Evolutionary conservation across 108 stramenopile species (phyloP).

Genomic region (Skeletonema potamos): DNA sequence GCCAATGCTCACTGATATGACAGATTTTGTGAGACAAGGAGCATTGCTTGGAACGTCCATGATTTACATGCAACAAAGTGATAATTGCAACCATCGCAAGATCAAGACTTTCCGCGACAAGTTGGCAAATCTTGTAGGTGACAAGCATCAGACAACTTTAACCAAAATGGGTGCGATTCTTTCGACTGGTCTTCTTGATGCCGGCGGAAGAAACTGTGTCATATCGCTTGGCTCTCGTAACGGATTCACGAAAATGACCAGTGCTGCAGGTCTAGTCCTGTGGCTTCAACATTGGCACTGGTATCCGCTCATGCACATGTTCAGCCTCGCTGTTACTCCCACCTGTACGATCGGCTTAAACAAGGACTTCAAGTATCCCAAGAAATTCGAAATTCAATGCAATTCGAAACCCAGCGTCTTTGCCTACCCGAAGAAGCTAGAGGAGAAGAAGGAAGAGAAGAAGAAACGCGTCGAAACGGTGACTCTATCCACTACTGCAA

Average conservation of each 20-base stretch:
- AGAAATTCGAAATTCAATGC: slow-evolving; percentile 90
- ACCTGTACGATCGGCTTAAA: slow-evolving; percentile 96
- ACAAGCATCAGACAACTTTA: slow-evolving; percentile 95
- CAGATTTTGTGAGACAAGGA: slow-evolving; percentile 98
- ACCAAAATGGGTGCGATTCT: slow-evolving; percentile 99
- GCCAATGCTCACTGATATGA: slow-evolving; percentile 98
- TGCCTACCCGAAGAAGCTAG: slow-evolving; percentile 95
- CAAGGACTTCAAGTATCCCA: slow-evolving; percentile 94
- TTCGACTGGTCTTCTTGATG: slow-evolving; percentile 96
- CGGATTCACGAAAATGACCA: slow-evolving; percentile 96
- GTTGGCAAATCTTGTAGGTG: slow-evolving; percentile 70
- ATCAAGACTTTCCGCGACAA: slow-evolving; percentile 89
- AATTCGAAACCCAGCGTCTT: slow-evolving; percentile 90
- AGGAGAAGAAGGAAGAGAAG: slow-evolving; percentile 98
- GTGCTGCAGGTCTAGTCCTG: slow-evolving; percentile 92
- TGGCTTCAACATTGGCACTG: slow-evolving; percentile 99
- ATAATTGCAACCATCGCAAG: slow-evolving; percentile 76
- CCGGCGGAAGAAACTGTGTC: slow-evolving; percentile 95
- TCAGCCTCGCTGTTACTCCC: slow-evolving; percentile 94
- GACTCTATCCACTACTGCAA: slow-evolving; percentile 95
- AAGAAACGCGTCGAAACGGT: slow-evolving; percentile 98
- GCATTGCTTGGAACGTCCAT: slow-evolving; percentile 95
- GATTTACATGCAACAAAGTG: slow-evolving; percentile 98
- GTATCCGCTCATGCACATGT: slow-evolving; percentile 98
- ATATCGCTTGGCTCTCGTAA: slow-evolving; percentile 85